Evolutionary conservation across 2,329 filamentous ascomycete genomes (phyloP), one percentile per base, ranked within the genome.

Genomic region (Alternaria atra): DNA sequence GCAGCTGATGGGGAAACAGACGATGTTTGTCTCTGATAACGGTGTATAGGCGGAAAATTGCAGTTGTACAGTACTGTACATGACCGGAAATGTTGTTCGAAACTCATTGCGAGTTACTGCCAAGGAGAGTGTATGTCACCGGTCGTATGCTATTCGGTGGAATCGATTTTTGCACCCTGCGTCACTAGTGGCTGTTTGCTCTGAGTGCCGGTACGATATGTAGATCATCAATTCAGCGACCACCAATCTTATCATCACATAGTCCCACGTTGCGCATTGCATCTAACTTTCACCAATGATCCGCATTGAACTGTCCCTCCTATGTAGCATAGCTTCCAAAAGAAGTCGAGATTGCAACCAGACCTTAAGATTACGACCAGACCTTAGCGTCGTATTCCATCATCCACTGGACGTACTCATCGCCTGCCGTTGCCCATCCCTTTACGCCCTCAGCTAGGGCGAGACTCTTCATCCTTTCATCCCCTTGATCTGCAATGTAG

Each of bases 371-470:
- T 34, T 34, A 5, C 32, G 9, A 34, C 52, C 52, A 48, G 37
- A 52, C 34, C 30, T 56, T 51, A 6, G 43, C 61, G 37, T 86
- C 83, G 70, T 83, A 86, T 42, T 77, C 84, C 34, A 84, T 81
- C 80, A 87, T 84, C 65, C 73, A 76, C 23, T 79, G 68, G 0
- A 81, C 77, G 70, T 81, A 87, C 47, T 86, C 81, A 0, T 64
- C 66, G 1, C 85, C 84, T 0, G 80, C 82, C 0, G 63, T 75
- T 5, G 73, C 84, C 86, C 85, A 89, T 4, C 84, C 85, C 50
- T 84, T 85, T 66, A 88, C 84, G 0, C 86, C 86, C 0, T 81
- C 86, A 9, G 73, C 67, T 4, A 88, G 75, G 2, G 85, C 80
- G 32, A 85, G 55, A 61, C 85, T 87, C 63, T 83, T 61, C 70